These are phyloP conservation scores for Fusarium sp. DNA, from an alignment of 2,329 filamentous ascomycete genomes.

Conservation along the genomic window DNA sequence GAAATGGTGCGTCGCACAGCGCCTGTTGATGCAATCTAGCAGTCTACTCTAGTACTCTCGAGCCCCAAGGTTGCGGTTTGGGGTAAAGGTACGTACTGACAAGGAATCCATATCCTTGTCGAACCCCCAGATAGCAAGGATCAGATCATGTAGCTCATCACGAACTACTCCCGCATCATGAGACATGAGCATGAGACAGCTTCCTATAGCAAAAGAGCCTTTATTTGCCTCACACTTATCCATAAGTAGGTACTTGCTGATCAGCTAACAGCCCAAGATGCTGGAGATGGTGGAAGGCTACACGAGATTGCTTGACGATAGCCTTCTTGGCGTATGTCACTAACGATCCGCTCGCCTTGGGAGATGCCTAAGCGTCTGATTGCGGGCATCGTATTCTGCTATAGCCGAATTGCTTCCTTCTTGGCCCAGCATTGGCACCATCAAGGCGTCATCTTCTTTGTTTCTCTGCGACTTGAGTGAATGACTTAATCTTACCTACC, in stretches of 20 bases:
- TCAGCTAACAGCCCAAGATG: not conserved
- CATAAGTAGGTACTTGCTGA: too few species aligned
- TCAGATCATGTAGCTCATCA: constrained; percentile 8
- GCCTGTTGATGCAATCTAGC: constrained; percentile 20
- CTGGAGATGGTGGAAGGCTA: constrained; percentile 1
- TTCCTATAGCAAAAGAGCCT: not conserved
- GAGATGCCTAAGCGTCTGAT: constrained; percentile 5
- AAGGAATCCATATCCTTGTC: too few species aligned
- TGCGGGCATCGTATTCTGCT: constrained; percentile 14
- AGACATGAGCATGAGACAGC: not conserved
- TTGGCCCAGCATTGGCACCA: constrained; percentile 17
- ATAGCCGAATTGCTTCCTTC: constrained; percentile 16
- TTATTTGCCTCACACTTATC: not conserved
- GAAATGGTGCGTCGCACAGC: constrained; percentile 24
- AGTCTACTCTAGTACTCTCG: too few species aligned
- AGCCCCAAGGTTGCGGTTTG: constrained; percentile 31
- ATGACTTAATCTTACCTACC: too few species aligned
- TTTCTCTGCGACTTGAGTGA: not conserved
- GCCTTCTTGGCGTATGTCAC: constrained; percentile 34
- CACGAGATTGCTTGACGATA: constrained; percentile 26
- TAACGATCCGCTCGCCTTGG: constrained; percentile 6
- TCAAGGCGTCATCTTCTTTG: not conserved
- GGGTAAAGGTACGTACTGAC: not conserved
- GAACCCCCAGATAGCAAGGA: not conserved
- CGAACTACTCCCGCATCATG: constrained; percentile 2